Percentiles rank a stretch among this genome's conserved stretches.
Conservation (phyloP, 2,329 filamentous ascomycete genomes). For the Trichoderma koningiopsis region DNA sequence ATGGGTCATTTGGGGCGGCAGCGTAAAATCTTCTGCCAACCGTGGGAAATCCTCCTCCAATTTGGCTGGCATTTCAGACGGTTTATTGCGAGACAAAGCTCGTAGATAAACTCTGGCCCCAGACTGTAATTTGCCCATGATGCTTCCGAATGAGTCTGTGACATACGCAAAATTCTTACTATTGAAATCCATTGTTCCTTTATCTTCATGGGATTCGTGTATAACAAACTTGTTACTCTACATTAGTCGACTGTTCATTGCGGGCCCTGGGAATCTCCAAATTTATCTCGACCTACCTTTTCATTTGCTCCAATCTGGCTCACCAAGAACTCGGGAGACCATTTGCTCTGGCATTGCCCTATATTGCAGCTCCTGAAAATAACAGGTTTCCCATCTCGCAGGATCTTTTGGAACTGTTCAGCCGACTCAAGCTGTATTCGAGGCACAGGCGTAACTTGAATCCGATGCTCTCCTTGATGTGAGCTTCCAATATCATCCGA, state of each 20-base stretch:
- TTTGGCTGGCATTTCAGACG: slow-evolving; percentile 69
- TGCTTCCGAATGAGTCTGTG: slow-evolving; percentile 66
- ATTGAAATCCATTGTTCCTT: slow-evolving; percentile 74
- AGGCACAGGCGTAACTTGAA: slow-evolving; percentile 45
- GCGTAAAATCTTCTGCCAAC: slow-evolving; percentile 67
- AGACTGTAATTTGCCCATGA: slow-evolving; percentile 61
- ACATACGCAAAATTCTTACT: slow-evolving; percentile 80
- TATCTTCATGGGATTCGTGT: slow-evolving; percentile 62
- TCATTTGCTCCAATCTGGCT: slow-evolving; percentile 62
- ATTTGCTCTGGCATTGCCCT: slow-evolving; percentile 66
- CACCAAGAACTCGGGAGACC: slow-evolving; percentile 70
- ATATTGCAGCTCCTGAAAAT: slow-evolving; percentile 68
- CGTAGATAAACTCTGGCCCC: slow-evolving; percentile 76
- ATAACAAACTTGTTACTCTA: slow-evolving; percentile 70
- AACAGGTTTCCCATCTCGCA: slow-evolving; percentile 56
- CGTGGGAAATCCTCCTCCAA: slow-evolving; percentile 71
- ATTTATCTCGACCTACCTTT: slow-evolving; percentile 49
- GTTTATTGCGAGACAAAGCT: slow-evolving; percentile 69
- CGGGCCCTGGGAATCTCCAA: not conserved
- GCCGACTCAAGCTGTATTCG: slow-evolving; percentile 54
- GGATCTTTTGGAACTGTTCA: slow-evolving; percentile 61
- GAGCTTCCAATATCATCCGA: slow-evolving; percentile 2
- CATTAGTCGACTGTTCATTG: slow-evolving; percentile 6
- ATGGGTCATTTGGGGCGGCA: slow-evolving; percentile 63
- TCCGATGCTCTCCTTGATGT: slow-evolving; percentile 20